These are phyloP conservation scores for Tetragonia tetragonoides DNA, from an alignment of 148 eudicot genomes.

Conservation along the genomic window DNA sequence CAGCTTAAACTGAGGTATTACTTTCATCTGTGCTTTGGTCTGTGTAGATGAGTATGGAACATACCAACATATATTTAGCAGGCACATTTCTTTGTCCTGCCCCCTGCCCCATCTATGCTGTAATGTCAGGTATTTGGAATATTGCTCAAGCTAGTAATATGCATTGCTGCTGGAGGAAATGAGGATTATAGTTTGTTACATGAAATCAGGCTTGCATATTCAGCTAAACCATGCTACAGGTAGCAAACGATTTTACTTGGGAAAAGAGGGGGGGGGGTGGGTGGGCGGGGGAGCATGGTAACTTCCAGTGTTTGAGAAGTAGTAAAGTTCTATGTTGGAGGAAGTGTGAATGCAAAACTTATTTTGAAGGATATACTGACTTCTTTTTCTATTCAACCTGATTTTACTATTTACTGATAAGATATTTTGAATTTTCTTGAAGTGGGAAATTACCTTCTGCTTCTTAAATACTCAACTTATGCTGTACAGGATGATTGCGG, in stretches of 20 bases:
- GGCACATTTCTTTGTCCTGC: neutral
- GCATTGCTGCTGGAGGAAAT: neutral
- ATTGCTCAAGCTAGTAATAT: neutral
- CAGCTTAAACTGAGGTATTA: neutral
- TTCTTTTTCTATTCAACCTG: neutral
- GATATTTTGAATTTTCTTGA: neutral
- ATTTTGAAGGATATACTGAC: neutral
- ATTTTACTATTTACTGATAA: neutral
- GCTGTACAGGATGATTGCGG: slow-evolving; percentile 88
- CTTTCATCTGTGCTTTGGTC: neutral
- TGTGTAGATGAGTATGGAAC: neutral
- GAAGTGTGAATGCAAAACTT: neutral
- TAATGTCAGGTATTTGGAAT: neutral
- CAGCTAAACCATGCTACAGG: neutral
- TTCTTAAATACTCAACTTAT: slow-evolving; percentile 14
- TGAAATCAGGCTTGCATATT: neutral
- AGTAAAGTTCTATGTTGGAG: neutral
- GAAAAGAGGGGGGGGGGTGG: neutral
- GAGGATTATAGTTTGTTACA: neutral
- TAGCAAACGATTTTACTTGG: neutral
- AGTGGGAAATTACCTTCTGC: neutral
- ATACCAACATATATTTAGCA: neutral
- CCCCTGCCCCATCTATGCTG: neutral
- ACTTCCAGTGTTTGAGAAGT: neutral
- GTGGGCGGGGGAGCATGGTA: neutral